Conservation (phyloP, 306 rosid species). For the Lathyrus sativus region DNA sequence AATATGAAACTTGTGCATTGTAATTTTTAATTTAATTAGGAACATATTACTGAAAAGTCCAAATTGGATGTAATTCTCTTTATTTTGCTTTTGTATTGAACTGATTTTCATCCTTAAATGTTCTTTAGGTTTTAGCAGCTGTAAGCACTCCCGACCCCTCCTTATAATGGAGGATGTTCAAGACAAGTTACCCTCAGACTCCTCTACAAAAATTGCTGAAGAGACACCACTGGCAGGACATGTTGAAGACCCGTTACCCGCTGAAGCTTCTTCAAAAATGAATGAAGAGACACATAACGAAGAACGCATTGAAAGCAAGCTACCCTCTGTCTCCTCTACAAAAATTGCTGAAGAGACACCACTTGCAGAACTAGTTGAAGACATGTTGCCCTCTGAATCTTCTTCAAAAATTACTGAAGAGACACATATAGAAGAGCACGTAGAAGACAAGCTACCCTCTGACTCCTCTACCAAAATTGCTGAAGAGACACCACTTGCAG, state of each 20-base stretch:
- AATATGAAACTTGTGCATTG: slow-evolving; percentile 18
- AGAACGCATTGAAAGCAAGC: slow-evolving; percentile 36
- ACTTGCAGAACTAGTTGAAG: slow-evolving; percentile 37
- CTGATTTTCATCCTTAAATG: slow-evolving; percentile 36
- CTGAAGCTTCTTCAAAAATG: slow-evolving; percentile 39
- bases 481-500: slow-evolving; percentile 37
- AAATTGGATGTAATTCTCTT: slow-evolving; percentile 6
- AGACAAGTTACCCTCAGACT: slow-evolving; percentile 45
- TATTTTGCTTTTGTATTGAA: slow-evolving; percentile 18
- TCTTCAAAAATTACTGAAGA: slow-evolving; percentile 33
- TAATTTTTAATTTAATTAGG: slow-evolving; percentile 6
- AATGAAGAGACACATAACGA: slow-evolving; percentile 23
- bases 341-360: slow-evolving; percentile 38
- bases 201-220: slow-evolving; percentile 39
- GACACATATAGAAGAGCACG: slow-evolving; percentile 14
- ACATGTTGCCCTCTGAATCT: slow-evolving; percentile 42
- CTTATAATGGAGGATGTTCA: slow-evolving; percentile 68
- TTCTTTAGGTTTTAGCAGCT: slow-evolving; percentile 47
- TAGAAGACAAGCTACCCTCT: slow-evolving; percentile 41
- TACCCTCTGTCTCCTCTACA: slow-evolving; percentile 41
- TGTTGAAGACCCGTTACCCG: slow-evolving; percentile 41
- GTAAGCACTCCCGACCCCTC: slow-evolving; percentile 38
- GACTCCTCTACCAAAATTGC: slow-evolving; percentile 37
- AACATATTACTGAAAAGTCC: slow-evolving; percentile 21
- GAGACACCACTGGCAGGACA: slow-evolving; percentile 38